Percentiles rank a stretch among this genome's conserved stretches.
phyloP scores from a whole-genome alignment of 345 rosid genomes.

The Euphorbia lathyris region DNA sequence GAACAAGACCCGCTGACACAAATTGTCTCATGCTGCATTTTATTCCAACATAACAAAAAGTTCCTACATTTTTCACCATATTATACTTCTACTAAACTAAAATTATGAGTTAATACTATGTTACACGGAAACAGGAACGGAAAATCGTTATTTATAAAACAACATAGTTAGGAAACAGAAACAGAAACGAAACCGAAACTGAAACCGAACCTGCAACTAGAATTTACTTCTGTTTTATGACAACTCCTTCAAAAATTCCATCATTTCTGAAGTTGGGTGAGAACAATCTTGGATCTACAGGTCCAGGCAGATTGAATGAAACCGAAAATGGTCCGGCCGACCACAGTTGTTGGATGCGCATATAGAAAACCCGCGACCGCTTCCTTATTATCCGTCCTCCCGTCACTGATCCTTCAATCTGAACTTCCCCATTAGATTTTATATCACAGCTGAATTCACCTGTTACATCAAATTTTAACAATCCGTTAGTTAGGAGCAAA shows the following conservation, averaged over 20 bases:
- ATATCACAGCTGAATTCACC: constrained; percentile 28
- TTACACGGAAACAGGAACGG: no score
- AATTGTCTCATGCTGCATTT: no score
- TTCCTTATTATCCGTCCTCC: constrained; percentile 18
- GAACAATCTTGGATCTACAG: constrained; percentile 22
- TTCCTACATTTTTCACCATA: no score
- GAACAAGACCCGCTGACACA: no score
- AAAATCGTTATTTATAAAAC: no score
- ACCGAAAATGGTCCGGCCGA: constrained; percentile 16
- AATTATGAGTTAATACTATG: no score
- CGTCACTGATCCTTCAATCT: constrained; percentile 9
- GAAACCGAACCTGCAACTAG: no score
- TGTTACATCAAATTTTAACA: constrained; percentile 6
- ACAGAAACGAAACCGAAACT: no score
- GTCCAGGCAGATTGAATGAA: constrained; percentile 25
- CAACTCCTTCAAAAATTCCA: constrained; percentile 22
- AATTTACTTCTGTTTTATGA: neutral
- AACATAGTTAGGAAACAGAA: no score
- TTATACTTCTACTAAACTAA: no score
- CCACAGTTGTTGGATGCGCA: constrained; percentile 8
- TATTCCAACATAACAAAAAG: no score
- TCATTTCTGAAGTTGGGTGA: constrained; percentile 20
- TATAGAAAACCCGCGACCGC: constrained; percentile 13
- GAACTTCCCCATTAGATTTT: constrained; percentile 15
- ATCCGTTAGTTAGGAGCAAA: neutral